Evolutionary conservation across 768 basidiomycete species (phyloP).

Genomic region (Myochromella boudieri): DNA sequence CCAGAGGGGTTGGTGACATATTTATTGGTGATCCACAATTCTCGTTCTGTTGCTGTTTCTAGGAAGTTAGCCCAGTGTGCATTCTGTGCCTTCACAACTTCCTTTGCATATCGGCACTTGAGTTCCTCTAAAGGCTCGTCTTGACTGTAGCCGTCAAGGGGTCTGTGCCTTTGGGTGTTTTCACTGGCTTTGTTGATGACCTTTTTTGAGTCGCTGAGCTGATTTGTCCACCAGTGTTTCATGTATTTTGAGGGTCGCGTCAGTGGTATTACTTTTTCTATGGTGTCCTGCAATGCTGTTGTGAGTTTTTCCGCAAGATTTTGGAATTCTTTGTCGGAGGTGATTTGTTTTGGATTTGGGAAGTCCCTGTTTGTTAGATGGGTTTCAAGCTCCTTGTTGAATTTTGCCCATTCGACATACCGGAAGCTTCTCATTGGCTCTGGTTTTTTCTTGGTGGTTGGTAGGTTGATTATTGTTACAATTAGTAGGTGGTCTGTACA

Average conservation of each 20-base stretch:
- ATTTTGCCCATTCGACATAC: slow-evolving; percentile 23
- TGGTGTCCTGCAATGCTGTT: neutral
- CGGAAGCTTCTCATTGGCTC: slow-evolving; percentile 18
- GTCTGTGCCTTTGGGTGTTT: neutral
- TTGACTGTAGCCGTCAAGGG: neutral
- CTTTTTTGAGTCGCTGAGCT: no score
- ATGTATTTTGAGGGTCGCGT: neutral
- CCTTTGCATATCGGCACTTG: no score
- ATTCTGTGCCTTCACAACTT: no score
- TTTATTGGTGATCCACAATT: neutral
- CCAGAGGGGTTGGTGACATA: neutral
- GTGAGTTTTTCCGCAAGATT: neutral
- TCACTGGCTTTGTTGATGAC: neutral
- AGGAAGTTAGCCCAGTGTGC: no score
- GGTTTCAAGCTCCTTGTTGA: slow-evolving; percentile 19
- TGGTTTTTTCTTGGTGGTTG: neutral
- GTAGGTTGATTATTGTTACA: slow-evolving; percentile 19
- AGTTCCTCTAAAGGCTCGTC: no score
- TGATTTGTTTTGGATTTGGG: slow-evolving; percentile 21
- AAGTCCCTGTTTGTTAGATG: slow-evolving; percentile 13
- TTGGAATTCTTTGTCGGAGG: slow-evolving; percentile 14
- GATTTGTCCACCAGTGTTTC: neutral
- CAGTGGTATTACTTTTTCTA: neutral
- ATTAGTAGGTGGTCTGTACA: slow-evolving; percentile 35
- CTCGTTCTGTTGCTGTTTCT: neutral